Percentiles rank a stretch among this genome's conserved stretches.
Evolutionary conservation across 139 green algal species (phyloP).

Genomic region (Desmodesmus armatus): DNA sequence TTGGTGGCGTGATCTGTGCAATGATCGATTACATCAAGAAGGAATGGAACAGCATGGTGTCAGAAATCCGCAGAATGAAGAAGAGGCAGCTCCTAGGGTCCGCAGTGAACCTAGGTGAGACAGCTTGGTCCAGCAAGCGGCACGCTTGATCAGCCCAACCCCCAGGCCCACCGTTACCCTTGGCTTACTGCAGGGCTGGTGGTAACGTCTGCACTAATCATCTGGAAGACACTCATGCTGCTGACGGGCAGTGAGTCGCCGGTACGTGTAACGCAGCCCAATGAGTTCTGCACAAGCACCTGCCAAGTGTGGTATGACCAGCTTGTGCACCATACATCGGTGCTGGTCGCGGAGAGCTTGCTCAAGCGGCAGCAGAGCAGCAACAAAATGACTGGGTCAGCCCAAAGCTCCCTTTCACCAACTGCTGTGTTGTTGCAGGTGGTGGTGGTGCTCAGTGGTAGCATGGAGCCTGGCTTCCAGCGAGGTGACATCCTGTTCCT

Average conservation of each 20-base stretch:
- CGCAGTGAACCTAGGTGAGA: constrained; percentile 77
- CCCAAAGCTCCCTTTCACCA: neutral
- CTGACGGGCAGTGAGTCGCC: constrained; percentile 95
- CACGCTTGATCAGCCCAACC: neutral
- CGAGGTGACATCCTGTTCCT: constrained; percentile 98
- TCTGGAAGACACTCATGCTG: constrained; percentile 98
- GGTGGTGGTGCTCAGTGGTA: constrained; percentile 97
- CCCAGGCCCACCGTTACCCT: neutral
- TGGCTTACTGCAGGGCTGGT: constrained; percentile 84
- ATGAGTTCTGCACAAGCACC: too few species aligned
- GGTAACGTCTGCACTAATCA: constrained; percentile 95
- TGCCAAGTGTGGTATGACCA: too few species aligned
- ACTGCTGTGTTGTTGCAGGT: constrained; percentile 78
- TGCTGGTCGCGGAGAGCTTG: too few species aligned
- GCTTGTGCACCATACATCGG: neutral
- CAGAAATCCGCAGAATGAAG: constrained; percentile 53
- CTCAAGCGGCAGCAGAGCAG: neutral
- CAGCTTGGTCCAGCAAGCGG: neutral
- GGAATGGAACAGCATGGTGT: constrained; percentile 3
- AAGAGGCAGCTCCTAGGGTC: constrained; percentile 74
- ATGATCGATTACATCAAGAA: constrained; percentile 10
- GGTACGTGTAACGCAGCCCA: constrained; percentile 62
- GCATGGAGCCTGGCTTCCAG: constrained; percentile 98
- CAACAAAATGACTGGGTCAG: neutral
- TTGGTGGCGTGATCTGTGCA: too few species aligned